Evolutionary conservation across 108 stramenopile species (phyloP).

Genomic region (Cyclotella cryptica): DNA sequence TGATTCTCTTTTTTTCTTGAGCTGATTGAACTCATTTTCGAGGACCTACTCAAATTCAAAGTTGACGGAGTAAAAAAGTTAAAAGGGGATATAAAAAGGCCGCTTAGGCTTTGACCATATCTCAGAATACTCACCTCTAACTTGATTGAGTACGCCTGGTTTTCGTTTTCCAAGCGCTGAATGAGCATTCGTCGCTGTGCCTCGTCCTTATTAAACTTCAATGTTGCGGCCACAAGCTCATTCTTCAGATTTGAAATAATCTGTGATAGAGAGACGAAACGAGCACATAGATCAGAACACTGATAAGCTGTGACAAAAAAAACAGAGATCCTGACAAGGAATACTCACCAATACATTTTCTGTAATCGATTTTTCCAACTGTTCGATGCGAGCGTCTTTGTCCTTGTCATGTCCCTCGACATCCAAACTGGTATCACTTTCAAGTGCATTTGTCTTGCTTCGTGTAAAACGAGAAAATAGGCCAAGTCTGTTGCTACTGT

Average conservation of each 20-base stretch:
- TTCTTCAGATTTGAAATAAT: conserved; percentile 41
- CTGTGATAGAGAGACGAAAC: too few relatives aligned
- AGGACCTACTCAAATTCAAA: neutral
- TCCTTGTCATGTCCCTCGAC: conserved; percentile 34
- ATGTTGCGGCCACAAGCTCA: conserved; percentile 33
- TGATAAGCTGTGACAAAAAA: too few relatives aligned
- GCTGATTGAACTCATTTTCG: conserved; percentile 20
- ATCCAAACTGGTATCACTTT: conserved; percentile 21
- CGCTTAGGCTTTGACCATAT: conserved; percentile 3
- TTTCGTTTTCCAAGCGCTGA: conserved; percentile 48
- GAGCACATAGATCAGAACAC: too few relatives aligned
- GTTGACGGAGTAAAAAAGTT: too few relatives aligned
- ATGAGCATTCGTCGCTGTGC: conserved; percentile 42
- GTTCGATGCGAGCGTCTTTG: conserved; percentile 41
- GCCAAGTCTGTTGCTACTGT: conserved; percentile 6
- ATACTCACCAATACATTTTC: conserved; percentile 30
- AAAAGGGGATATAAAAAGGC: neutral
- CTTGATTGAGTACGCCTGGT: conserved; percentile 50
- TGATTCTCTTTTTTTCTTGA: conserved; percentile 18
- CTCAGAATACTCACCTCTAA: conserved; percentile 16
- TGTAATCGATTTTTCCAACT: conserved; percentile 38
- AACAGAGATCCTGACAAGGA: too few relatives aligned
- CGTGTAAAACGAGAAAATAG: conserved; percentile 39
- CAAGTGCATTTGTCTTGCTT: conserved; percentile 9
- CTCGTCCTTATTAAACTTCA: conserved; percentile 52